Base-by-base conservation (phyloP, 495 filamentous ascomycete species). In the Penicillium longicatenatum region DNA sequence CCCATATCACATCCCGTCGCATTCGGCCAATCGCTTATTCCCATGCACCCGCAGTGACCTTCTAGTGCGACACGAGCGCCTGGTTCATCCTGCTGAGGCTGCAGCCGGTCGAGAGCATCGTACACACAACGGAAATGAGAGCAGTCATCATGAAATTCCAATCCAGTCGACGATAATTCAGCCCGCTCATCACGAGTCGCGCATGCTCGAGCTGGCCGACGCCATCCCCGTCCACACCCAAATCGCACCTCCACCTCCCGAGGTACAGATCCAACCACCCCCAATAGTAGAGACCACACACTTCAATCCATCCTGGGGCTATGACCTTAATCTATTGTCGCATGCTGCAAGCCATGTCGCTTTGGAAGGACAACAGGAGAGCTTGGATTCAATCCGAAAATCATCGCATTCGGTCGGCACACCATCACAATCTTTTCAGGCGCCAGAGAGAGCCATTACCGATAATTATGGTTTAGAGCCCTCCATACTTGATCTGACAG, bases 1-100 rank as follows among this genome's bases (percentile, higher is more conserved):
- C 37, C 37, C 16, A 17, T 14, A 31, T 48, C 51, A 42, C 41
- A 54, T 49, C 37, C 21, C 39, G 21, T 26, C 52, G 51, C 42
- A 37, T 49, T 45, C 46, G 46, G 42, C 47, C 62, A 61, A 59
- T 60, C 56, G 67, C 69, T 77, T 55, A 74, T 63, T 58, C 43
- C 24, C 33, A 50, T 51, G 57, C 19, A 60, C 58, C 45, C 47
- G 59, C 61, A 88, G 87, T 67, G 86, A 89, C 70, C 80, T 88
- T 44, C 79, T 89, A 66, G 84, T 87, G 66, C 84, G 86, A 65
- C 86, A 89, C 78, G 84, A 88, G 72, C 87, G 86, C 73, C 80
- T 89, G 72, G 86, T 88, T 62, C 86, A 89, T 72, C 82, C 85
- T 62, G 83, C 84, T 64, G 85, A 88, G 61, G 68, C 64, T 49